Percentiles rank a stretch among this genome's conserved stretches.
Evolutionary conservation across 2,329 filamentous ascomycete species (phyloP).

Genomic region (Fusarium heterosporum): DNA sequence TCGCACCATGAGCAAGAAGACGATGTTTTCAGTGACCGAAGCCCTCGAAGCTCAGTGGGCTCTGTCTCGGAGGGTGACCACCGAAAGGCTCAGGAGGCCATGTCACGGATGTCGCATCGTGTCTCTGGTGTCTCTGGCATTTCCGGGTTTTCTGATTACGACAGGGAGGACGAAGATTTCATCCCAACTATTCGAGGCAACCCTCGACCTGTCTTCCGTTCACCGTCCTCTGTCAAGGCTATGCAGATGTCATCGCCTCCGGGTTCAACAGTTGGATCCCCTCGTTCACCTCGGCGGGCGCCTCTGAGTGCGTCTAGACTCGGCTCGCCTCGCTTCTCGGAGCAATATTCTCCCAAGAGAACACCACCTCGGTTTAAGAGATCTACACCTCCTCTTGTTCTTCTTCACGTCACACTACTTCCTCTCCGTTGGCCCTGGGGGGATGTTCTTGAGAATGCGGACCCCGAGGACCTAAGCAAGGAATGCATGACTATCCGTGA

Average conservation of each 20-base stretch:
- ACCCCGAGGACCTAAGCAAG: slow-evolving; percentile 57
- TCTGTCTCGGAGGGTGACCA: slow-evolving; percentile 58
- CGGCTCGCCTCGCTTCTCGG: slow-evolving; percentile 64
- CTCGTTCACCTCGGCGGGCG: slow-evolving; percentile 64
- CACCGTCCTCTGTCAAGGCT: slow-evolving; percentile 75
- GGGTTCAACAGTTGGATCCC: slow-evolving; percentile 66
- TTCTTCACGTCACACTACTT: slow-evolving; percentile 81
- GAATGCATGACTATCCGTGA: slow-evolving; percentile 66
- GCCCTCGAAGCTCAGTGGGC: slow-evolving; percentile 66
- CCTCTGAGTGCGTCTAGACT: slow-evolving; percentile 64
- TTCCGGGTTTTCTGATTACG: slow-evolving; percentile 64
- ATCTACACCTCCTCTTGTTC: slow-evolving; percentile 74
- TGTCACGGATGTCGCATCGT: slow-evolving; percentile 53
- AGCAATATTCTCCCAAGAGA: slow-evolving; percentile 67
- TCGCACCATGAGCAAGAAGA: slow-evolving; percentile 66
- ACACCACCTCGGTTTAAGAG: slow-evolving; percentile 70
- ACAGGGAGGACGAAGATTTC: slow-evolving; percentile 60
- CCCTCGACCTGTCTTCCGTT: slow-evolving; percentile 73
- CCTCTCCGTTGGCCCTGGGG: slow-evolving; percentile 76
- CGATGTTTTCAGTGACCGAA: slow-evolving; percentile 70
- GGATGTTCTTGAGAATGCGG: slow-evolving; percentile 62
- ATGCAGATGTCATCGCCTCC: slow-evolving; percentile 79
- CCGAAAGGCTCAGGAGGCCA: slow-evolving; percentile 50
- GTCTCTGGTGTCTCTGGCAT: slow-evolving; percentile 66
- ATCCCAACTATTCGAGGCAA: slow-evolving; percentile 68